Base-by-base conservation (phyloP, 306 rosid genomes). In the Vigna angularis region DNA sequence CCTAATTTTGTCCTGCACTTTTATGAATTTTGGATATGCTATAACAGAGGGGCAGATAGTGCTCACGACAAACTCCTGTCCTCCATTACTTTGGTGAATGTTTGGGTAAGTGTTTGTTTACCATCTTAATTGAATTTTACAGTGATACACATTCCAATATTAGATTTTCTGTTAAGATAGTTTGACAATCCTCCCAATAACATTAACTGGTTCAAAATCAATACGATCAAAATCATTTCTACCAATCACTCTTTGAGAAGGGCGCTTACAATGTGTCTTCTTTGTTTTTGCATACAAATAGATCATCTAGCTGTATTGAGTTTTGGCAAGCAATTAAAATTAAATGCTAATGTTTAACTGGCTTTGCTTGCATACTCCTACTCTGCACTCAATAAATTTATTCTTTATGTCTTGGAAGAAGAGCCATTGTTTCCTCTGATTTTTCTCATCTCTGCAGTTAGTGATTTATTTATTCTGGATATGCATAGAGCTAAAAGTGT, bases 381-480 rank as follows among this genome's bases (percentile, higher is more conserved):
- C 40, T 56, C 28, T 16, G 56, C 59, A 51, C 66, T 62, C 20
- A 48, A 20, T 70, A 38, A 61, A 28, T 40, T 9, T 61, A 11
- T 61, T 61, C 48, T 70, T n/a, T 72, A 38, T 70, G 58, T 65
- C 67, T 72, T 73, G 40, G 66, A 34, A 40, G 59, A 67, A 9
- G 38, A 72, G 40, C 5, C 34, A 55, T 75, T 20, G 38, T 28
- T 57, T 67, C 12, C 40, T 10, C 40, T 42, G 24, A 32, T 32
- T 59, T 45, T 75, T 16, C 77, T 50, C 8, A 30, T 66, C 14
- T 81, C 28, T 4, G 12, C 69, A 6, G 70, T 58, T 42, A 34
- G 52, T 66, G 61, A 17, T 66, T 73, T 26, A 47, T 34, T 73
- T 73, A 62, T 79, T 72, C 66, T 42, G 9, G 83, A 68, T 56